These are phyloP conservation scores for Theobroma grandiflorum DNA, from an alignment of 441 rosid genomes.

Conservation along the genomic window DNA sequence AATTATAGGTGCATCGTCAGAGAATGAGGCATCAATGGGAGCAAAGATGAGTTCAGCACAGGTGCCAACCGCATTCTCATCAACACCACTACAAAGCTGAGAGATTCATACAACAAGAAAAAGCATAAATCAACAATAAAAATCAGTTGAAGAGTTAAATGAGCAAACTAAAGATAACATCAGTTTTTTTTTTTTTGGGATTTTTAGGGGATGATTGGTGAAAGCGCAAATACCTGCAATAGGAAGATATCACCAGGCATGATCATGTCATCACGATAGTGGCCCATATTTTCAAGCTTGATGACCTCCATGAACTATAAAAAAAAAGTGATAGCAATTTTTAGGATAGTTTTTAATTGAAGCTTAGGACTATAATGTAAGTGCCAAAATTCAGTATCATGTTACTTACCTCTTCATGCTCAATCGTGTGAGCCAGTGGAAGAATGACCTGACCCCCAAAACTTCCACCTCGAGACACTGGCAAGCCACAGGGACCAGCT, in stretches of 20 bases:
- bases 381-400: neutral
- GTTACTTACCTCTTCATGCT: constrained; percentile 68
- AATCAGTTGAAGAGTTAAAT: neutral
- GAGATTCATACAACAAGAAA: constrained; percentile 10
- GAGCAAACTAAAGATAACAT: neutral
- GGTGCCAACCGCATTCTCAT: constrained; percentile 66
- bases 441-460: constrained; percentile 79
- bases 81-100: constrained; percentile 76
- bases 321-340: constrained; percentile 6
- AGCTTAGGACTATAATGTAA: constrained; percentile 6
- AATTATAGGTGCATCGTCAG: constrained; percentile 74
- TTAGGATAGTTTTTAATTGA: neutral
- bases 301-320: constrained; percentile 74
- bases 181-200: too few species aligned
- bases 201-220: neutral
- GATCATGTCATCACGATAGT: constrained; percentile 73
- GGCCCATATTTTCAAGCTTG: constrained; percentile 73
- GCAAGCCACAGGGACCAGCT: constrained; percentile 67
- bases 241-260: constrained; percentile 76
- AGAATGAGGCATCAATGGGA: constrained; percentile 78
- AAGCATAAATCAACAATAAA: constrained; percentile 8
- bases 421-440: constrained; percentile 77
- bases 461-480: constrained; percentile 60
- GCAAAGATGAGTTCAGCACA: constrained; percentile 75
- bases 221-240: constrained; percentile 57